Conservation (phyloP, 2,329 filamentous ascomycete genomes). For the Clarireedia paspali region DNA sequence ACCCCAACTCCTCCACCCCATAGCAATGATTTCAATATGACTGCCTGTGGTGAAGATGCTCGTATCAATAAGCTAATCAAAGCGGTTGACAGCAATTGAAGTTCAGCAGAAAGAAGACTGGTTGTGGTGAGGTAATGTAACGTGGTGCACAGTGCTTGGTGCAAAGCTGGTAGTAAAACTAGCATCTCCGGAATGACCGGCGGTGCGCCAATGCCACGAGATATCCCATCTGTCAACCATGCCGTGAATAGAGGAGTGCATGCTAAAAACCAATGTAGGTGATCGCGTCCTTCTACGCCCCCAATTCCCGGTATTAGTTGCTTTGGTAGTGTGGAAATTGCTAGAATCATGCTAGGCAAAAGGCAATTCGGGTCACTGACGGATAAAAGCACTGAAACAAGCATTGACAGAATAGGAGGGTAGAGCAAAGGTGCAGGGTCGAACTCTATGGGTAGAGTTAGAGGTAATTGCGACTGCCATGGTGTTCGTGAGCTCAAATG, state of each 20-base stretch:
- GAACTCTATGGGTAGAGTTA: constrained; percentile 65
- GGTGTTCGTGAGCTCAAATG: constrained; percentile 31
- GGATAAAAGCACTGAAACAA: constrained; percentile 69
- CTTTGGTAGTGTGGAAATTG: constrained; percentile 68
- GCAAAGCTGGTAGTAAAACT: constrained; percentile 69
- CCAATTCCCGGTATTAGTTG: constrained; percentile 58
- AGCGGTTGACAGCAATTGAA: constrained; percentile 76
- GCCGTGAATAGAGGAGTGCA: constrained; percentile 51
- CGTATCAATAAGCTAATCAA: constrained; percentile 77
- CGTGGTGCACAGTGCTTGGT: constrained; percentile 66
- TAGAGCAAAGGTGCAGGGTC: constrained; percentile 91
- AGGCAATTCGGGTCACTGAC: constrained; percentile 53
- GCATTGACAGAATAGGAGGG: constrained; percentile 65
- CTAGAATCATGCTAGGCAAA: constrained; percentile 74
- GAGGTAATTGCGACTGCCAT: constrained; percentile 20
- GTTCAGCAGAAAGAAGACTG: constrained; percentile 77
- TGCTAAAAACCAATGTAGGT: constrained; percentile 73
- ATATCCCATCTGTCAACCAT: not conserved
- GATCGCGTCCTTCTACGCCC: constrained; percentile 49
- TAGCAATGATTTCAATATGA: constrained; percentile 77
- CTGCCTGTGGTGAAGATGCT: constrained; percentile 70
- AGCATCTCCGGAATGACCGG: constrained; percentile 26
- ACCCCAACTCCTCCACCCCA: constrained; percentile 77
- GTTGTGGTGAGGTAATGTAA: constrained; percentile 79
- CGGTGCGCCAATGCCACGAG: not conserved